These are phyloP conservation scores for Myrmaecium sp. DNA, from an alignment of 2,329 filamentous ascomycete genomes.

Conservation along the genomic window DNA sequence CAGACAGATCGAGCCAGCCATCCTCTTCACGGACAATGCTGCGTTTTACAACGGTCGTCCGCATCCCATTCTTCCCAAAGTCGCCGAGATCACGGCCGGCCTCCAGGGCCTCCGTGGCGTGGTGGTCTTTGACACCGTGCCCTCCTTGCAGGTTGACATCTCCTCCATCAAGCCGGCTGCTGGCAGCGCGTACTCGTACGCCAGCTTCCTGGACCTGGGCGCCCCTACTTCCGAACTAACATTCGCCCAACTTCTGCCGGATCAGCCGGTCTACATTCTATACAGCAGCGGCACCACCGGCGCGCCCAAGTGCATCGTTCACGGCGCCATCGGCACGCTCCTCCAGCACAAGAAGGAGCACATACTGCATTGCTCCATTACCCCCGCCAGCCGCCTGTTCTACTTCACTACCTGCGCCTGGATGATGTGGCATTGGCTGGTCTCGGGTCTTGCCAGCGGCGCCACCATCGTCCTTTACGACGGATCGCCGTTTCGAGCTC, in stretches of 20 bases:
- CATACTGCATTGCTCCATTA: conserved; percentile 68
- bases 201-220: conserved; percentile 26
- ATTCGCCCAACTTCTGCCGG: conserved; percentile 66
- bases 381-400: conserved; percentile 55
- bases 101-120: conserved; percentile 52
- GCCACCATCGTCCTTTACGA: conserved; percentile 78
- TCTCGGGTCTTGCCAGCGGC: conserved; percentile 70
- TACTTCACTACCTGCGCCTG: conserved; percentile 92
- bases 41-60: conserved; percentile 82
- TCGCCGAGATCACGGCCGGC: conserved; percentile 53
- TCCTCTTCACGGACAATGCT: conserved; percentile 78
- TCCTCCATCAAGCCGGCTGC: conserved; percentile 22
- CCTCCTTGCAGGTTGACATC: conserved; percentile 22
- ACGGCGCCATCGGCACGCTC: conserved; percentile 76
- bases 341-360: conserved; percentile 98
- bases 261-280: conserved; percentile 83
- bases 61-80: conserved; percentile 66
- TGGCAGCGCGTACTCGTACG: conserved; percentile 20
- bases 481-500: conserved; percentile 63
- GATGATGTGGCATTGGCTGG: conserved; percentile 99
- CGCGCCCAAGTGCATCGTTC: conserved; percentile 81
- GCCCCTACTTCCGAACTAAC: conserved; percentile 10
- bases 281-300: conserved; percentile 87
- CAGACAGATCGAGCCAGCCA: conserved; percentile 63
- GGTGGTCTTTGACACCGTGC: conserved; percentile 54